Conservation (phyloP, 2,329 filamentous ascomycete species). For the Thielaviopsis ethacetica region DNA sequence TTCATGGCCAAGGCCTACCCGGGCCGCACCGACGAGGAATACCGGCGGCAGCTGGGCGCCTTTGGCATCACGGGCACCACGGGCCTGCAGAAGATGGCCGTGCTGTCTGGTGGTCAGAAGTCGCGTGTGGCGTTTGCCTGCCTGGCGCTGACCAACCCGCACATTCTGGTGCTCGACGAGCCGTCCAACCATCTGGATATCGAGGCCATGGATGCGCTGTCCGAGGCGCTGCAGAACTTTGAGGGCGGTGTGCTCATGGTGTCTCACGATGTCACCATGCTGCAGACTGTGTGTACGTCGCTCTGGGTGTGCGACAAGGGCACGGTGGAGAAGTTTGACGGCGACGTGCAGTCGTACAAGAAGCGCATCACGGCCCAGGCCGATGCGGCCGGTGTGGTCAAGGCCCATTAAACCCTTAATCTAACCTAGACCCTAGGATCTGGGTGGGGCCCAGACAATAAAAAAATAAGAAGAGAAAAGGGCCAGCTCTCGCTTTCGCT, state of each 20-base stretch:
- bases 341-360: constrained; percentile 94
- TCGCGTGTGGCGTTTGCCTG: constrained; percentile 98
- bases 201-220: constrained; percentile 93
- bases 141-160: constrained; percentile 78
- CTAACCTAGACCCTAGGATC: background rate
- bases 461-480: no score
- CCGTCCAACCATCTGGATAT: constrained; percentile 98
- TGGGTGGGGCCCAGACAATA: no score
- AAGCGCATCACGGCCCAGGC: constrained; percentile 86
- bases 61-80: constrained; percentile 87
- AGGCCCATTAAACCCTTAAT: constrained; percentile 31
- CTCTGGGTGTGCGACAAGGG: constrained; percentile 95
- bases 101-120: constrained; percentile 94
- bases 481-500: no score
- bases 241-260: constrained; percentile 96
- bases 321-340: constrained; percentile 88
- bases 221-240: constrained; percentile 69
- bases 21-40: constrained; percentile 88
- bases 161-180: constrained; percentile 95
- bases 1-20: constrained; percentile 94
- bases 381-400: constrained; percentile 72
- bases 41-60: constrained; percentile 83
- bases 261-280: constrained; percentile 96
- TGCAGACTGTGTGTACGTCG: constrained; percentile 87
- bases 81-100: constrained; percentile 85